phyloP scores from a whole-genome alignment of 2,329 filamentous ascomycete genomes.

The Xylariales sp. region DNA sequence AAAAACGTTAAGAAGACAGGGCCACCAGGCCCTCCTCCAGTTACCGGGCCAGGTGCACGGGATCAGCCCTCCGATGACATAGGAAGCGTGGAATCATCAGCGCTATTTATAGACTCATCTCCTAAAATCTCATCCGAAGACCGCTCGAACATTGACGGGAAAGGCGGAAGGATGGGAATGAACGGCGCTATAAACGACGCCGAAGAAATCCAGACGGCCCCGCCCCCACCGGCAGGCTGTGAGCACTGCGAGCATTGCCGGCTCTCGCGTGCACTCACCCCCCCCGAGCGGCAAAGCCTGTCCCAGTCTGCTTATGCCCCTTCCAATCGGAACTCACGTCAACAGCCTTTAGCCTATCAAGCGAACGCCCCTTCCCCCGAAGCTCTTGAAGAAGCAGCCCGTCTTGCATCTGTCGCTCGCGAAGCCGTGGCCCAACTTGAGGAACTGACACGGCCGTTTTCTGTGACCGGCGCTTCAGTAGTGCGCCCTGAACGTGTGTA shows the following conservation, averaged over 20 bases:
- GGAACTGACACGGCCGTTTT: slow-evolving; percentile 37
- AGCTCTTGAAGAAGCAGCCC: slow-evolving; percentile 40
- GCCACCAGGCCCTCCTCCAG: slow-evolving; percentile 30
- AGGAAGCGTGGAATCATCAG: slow-evolving; percentile 19
- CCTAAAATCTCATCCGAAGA: slow-evolving; percentile 16
- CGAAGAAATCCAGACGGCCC: slow-evolving; percentile 1
- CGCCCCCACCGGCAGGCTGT: slow-evolving; percentile 27
- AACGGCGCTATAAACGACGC: slow-evolving; percentile 12
- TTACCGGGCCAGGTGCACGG: slow-evolving; percentile 9
- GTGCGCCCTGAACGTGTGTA: slow-evolving; percentile 21
- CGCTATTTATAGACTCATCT: slow-evolving; percentile 18
- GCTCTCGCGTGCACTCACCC: slow-evolving; percentile 32
- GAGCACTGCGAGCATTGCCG: slow-evolving; percentile 43
- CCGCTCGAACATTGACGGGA: slow-evolving; percentile 18
- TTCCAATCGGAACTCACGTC: slow-evolving; percentile 12
- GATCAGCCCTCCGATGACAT: slow-evolving; percentile 10
- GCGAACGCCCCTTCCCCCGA: slow-evolving; percentile 21
- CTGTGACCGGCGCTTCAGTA: slow-evolving; percentile 2
- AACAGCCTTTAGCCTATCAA: neutral
- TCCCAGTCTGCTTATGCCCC: slow-evolving; percentile 1
- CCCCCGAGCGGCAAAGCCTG: slow-evolving; percentile 26
- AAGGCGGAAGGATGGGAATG: slow-evolving; percentile 18
- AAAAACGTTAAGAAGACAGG: slow-evolving; percentile 64
- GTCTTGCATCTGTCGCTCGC: slow-evolving; percentile 40
- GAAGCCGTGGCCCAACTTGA: slow-evolving; percentile 40